These are phyloP conservation scores for Xylaria hypoxylon DNA, from an alignment of 2,329 filamentous ascomycete genomes.

Conservation along the genomic window DNA sequence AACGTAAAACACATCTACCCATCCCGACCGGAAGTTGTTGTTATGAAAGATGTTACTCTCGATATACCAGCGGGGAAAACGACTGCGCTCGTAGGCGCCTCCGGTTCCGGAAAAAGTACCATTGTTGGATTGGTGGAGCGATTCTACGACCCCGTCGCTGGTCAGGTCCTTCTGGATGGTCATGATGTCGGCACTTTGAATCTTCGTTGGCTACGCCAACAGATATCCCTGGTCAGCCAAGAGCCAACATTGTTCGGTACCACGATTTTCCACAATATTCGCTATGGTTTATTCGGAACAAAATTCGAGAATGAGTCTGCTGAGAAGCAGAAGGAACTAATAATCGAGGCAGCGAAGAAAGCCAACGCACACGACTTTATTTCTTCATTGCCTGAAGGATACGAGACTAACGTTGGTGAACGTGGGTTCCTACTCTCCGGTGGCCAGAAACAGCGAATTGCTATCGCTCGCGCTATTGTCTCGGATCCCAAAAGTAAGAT, in stretches of 20 bases:
- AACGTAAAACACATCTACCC: constrained; percentile 95
- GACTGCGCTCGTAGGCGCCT: constrained; percentile 92
- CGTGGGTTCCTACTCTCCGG: constrained; percentile 92
- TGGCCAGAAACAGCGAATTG: constrained; percentile 96
- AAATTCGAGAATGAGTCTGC: constrained; percentile 74
- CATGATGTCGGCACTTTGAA: constrained; percentile 85
- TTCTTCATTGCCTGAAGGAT: constrained; percentile 81
- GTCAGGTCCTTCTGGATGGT: constrained; percentile 83
- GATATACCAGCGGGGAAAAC: constrained; percentile 88
- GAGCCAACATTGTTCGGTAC: constrained; percentile 92
- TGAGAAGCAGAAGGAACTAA: constrained; percentile 75
- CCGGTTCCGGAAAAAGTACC: constrained; percentile 93
- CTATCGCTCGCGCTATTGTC: constrained; percentile 90
- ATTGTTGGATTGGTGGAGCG: constrained; percentile 93
- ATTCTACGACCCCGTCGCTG: constrained; percentile 91
- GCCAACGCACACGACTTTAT: constrained; percentile 97
- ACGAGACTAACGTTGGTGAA: constrained; percentile 95
- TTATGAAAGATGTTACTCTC: constrained; percentile 87
- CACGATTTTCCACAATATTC: constrained; percentile 90
- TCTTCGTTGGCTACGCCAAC: constrained; percentile 88
- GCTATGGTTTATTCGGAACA: constrained; percentile 90
- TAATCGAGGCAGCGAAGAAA: constrained; percentile 85
- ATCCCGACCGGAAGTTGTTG: constrained; percentile 86
- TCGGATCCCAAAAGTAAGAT: constrained; percentile 81
- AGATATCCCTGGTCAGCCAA: constrained; percentile 92